A percentile compares a stretch with the other conserved stretches of the same genome.
Evolutionary conservation across 805 yeast species (phyloP).

Genomic region (Pichia sporocuriosa): DNA sequence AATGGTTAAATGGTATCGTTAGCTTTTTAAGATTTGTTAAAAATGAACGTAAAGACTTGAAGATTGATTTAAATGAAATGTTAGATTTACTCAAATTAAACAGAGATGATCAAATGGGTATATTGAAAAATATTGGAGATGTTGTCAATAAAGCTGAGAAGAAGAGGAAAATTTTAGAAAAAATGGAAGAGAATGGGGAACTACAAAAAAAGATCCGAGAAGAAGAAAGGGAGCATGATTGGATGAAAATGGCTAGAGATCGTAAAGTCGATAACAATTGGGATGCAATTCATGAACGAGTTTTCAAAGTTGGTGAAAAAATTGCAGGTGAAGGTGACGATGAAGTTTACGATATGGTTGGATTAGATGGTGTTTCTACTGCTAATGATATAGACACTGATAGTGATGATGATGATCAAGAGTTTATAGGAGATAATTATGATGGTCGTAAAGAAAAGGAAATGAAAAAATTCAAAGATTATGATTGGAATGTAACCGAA

Average conservation of each 20-base stretch:
- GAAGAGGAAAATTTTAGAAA: slow-evolving; percentile 35
- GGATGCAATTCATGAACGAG: slow-evolving; percentile 36
- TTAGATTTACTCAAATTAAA: slow-evolving; percentile 15
- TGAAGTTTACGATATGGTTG: slow-evolving; percentile 23
- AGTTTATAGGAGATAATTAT: neutral
- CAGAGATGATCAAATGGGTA: slow-evolving; percentile 8
- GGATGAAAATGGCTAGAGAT: slow-evolving; percentile 19
- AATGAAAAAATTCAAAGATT: slow-evolving; percentile 2
- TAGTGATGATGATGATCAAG: neutral
- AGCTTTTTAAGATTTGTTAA: slow-evolving; percentile 58
- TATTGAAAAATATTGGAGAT: slow-evolving; percentile 37
- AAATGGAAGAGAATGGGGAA: slow-evolving; percentile 19
- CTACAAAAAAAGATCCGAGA: neutral
- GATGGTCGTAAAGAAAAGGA: neutral
- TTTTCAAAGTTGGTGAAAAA: slow-evolving; percentile 15
- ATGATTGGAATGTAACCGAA: neutral
- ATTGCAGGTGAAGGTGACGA: slow-evolving; percentile 7
- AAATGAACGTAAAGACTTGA: slow-evolving; percentile 31
- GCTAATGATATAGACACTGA: neutral
- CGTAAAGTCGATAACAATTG: slow-evolving; percentile 32
- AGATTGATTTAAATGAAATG: slow-evolving; percentile 40
- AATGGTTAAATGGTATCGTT: slow-evolving; percentile 68
- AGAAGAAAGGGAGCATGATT: slow-evolving; percentile 17
- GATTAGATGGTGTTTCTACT: slow-evolving; percentile 11
- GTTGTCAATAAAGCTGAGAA: slow-evolving; percentile 32